Base-by-base conservation (phyloP, 306 rosid genomes). In the Myrica gale region DNA sequence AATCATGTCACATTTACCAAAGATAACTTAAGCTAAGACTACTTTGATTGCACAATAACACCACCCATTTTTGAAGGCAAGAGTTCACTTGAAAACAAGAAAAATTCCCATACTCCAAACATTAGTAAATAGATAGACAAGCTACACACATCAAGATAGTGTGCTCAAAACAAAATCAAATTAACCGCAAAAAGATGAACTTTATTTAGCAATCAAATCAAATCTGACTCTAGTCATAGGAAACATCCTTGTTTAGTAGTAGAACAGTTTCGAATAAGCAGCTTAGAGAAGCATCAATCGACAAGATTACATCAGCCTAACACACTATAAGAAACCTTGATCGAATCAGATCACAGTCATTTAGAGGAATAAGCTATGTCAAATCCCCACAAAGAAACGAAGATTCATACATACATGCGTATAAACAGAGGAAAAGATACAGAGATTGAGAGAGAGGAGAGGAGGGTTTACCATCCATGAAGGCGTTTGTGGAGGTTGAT, bases 401-500 rank as follows among this genome's bases (percentile, higher is more conserved):
- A 41, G 7, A 41, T 5, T 8, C n/a, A 0, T 26, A 21, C 16
- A 26, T 1, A 32, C 7, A 0, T 5, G 10, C 17, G 5, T 5
- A 61, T 37, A 61, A 8, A 37, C 9, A 6, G 1, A 21, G 2
- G 9, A 0, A 57, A 5, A 57, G 63, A 57, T 32, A 32, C 37
- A 32, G 4, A 61, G 19, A 60, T 13, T 12, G 37, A 17, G n/a
- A 23, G 17, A 13, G 42, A 71, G 42, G 39, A 53, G 4, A 52
- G 1, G 53, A 12, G 17, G 45, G 32, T 3, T 58, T 66, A 84
- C 87, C 85, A 87, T 76, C 87, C 88, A 78, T 84, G 85, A 17
- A 84, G 79, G 67, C 88, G 83, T 26, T 82, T 84, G 80, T 87
- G 90, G 10, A 87, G 86, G 76, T 84, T 87, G 79, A 87, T 66